Evolutionary conservation across 2,329 filamentous ascomycete genomes (phyloP), one percentile per base, ranked within the genome.

Genomic region (Fusarium siculi): DNA sequence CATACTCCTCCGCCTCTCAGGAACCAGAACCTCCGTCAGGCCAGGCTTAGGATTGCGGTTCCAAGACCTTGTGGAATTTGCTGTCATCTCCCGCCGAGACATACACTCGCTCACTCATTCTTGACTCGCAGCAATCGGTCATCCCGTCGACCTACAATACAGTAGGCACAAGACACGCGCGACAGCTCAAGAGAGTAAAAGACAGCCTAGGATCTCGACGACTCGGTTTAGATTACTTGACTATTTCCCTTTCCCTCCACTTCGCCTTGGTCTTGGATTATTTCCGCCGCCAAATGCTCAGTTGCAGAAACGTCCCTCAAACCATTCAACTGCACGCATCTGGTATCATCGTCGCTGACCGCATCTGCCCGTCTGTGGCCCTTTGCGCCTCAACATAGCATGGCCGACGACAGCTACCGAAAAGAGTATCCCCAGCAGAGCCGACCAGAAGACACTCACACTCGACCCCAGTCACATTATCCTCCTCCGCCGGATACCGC

Each of bases 401-500:
- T 83, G 81, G 81, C 81, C 76, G 81, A 82, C 79, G 81, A 83
- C 74, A 80, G 78, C 66, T 79, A 81, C 74, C 80, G 80, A 74
- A 79, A 80, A 72, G 79, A 82, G 63, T 80, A 82, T 79, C 76
- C 79, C 70, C 80, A 79, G 76, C 80, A 80, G 47, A 77, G 68
- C 64, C 79, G 76, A 64, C 74, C 78, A 73, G 82, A 85, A 77
- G 84, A 85, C 43, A 81, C 79, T 63, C 82, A 83, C 64, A 83
- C 86, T 74, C 82, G 84, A 57, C 80, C 82, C 18, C 81, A 82
- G 25, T 79, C 81, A 67, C 81, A 84, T 54, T 82, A 83, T 66
- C 78, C 77, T 57, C 78, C 73, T 63, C 83, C 83, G 65, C 83
- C 82, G 62, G 84, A 86, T 70, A 82, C 82, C 69, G 77, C 80